A percentile compares a stretch with the other conserved stretches of the same genome.
Conservation (phyloP, 306 rosid species). For the Gillenia trifoliata region DNA sequence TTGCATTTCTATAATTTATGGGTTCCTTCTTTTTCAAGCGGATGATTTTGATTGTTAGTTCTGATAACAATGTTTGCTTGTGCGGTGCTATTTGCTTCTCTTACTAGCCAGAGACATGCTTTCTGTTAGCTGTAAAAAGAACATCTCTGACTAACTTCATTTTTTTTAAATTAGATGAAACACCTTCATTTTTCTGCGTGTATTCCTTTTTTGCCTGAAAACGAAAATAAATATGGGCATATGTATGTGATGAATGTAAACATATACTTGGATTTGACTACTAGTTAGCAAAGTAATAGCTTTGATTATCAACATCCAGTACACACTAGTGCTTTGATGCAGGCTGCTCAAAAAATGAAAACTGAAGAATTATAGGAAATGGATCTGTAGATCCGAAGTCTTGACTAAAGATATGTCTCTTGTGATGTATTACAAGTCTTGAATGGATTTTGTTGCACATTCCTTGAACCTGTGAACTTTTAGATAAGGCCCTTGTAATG, state of each 20-base stretch:
- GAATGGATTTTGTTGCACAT: background rate
- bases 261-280: background rate
- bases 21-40: slow-evolving; percentile 3
- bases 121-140: background rate
- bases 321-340: background rate
- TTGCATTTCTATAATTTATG: background rate
- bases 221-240: background rate
- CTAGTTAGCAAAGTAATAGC: background rate
- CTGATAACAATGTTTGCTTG: background rate
- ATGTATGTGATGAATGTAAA: background rate
- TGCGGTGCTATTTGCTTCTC: background rate
- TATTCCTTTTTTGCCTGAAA: background rate
- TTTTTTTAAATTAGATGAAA: background rate
- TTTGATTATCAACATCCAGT: slow-evolving; percentile 1
- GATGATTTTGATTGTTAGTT: slow-evolving; percentile 16
- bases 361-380: background rate
- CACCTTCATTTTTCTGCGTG: background rate
- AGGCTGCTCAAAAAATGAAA: slow-evolving; percentile 4
- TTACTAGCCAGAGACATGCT: background rate
- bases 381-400: background rate
- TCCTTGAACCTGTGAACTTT: background rate
- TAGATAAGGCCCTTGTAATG: background rate
- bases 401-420: background rate
- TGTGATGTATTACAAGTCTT: background rate
- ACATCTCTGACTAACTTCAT: background rate